Evolutionary conservation across 768 basidiomycete genomes (phyloP).

Genomic region (Scleroderma citrinum): DNA sequence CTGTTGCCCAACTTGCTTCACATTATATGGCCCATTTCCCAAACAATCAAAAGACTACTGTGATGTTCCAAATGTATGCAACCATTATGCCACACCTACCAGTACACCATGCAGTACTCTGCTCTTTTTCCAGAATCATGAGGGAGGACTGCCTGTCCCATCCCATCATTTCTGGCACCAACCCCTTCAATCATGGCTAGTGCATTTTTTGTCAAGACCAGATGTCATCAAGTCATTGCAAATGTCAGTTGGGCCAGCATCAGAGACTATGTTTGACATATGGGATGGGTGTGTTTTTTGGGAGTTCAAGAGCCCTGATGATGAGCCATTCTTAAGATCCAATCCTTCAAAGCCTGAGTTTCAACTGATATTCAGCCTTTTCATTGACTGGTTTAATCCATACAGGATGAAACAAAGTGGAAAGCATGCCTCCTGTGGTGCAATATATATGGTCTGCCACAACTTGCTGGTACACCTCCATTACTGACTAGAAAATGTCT

Average conservation of each 20-base stretch:
- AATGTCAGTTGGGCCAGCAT: not conserved
- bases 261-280: constrained; percentile 14
- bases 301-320: constrained; percentile 24
- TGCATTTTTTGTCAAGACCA: constrained; percentile 16
- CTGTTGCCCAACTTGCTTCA: constrained; percentile 26
- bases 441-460: constrained; percentile 30
- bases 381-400: constrained; percentile 35
- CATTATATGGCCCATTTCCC: constrained; percentile 10
- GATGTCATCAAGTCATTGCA: constrained; percentile 11
- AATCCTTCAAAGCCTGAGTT: constrained; percentile 10
- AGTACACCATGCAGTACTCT: constrained; percentile 8
- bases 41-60: not conserved
- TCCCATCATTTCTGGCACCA: constrained; percentile 18
- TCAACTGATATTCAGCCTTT: constrained; percentile 24
- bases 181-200: constrained; percentile 23
- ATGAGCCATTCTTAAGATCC: constrained; percentile 13
- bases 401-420: constrained; percentile 29
- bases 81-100: constrained; percentile 8
- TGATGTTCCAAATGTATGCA: constrained; percentile 16
- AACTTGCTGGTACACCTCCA: constrained; percentile 21
- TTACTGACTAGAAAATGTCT: constrained; percentile 33
- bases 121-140: not conserved
- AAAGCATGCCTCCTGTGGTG: constrained; percentile 17
- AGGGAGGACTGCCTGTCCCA: not conserved
- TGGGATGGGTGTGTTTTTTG: constrained; percentile 22